A percentile compares a stretch with the other conserved stretches of the same genome.
phyloP scores from a whole-genome alignment of 2,329 filamentous ascomycete genomes.

The Aureobasidium subglaciale region DNA sequence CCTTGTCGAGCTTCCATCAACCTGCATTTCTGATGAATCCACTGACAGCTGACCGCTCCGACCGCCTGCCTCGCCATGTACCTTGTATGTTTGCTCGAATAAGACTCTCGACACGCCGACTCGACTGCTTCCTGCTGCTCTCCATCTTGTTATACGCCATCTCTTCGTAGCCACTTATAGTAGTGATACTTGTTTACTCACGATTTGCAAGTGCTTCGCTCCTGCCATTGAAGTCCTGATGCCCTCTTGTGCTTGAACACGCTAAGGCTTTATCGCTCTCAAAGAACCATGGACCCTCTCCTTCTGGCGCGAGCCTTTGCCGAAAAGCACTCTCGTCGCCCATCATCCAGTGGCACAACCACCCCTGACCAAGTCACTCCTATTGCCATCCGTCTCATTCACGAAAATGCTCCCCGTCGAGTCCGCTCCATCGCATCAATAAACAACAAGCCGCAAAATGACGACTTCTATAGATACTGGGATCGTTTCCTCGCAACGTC shows the following conservation, averaged over 20 bases:
- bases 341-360: not conserved
- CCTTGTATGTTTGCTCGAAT: not conserved
- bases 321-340: not conserved
- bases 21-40: not conserved
- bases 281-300: not conserved
- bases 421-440: not conserved
- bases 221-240: not conserved
- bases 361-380: not conserved
- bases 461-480: conserved; percentile 24
- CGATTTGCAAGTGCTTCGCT: too few species aligned
- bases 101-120: not conserved
- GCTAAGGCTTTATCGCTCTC: too few species aligned
- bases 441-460: not conserved
- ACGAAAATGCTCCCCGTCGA: not conserved
- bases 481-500: conserved; percentile 24
- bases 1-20: not conserved
- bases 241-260: not conserved
- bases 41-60: not conserved
- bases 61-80: not conserved
- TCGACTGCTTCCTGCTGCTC: not conserved
- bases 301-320: not conserved
- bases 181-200: not conserved
- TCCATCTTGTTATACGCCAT: not conserved
- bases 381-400: not conserved
- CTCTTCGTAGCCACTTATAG: not conserved